Evolutionary conservation across 1,284 basidiomycete genomes (phyloP), one percentile per base, ranked within the genome.

Genomic region (Apiotrichum siamense): DNA sequence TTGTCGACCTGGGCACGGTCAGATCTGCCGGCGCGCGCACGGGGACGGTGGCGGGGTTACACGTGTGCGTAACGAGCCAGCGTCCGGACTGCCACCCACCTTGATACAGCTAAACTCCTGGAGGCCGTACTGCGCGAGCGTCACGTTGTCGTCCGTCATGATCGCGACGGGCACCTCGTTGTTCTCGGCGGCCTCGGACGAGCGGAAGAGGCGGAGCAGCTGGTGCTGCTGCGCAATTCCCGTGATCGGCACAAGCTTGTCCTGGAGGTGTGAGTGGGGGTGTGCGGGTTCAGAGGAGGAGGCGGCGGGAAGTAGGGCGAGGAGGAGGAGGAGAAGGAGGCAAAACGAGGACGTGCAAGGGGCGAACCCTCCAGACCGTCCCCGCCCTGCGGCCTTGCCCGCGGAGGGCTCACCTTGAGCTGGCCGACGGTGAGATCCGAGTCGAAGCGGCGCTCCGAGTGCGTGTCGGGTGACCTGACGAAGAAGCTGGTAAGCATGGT

Each of bases 211-310:
- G 0, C 79, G 75, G 45, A 94, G 80, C 0, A 72, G 62, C 65
- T 96, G 91, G 58, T 84, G 83, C 49, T 76, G 76, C 4, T 80
- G 78, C 2, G 87, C 83, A 49, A 97, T 86, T 17, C 93, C 93
- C n/a, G 92, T 96, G 65, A 97, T 83, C 44, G 84, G 79, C 66
- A 92, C 88, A 24, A 97, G 81, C 63, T 90, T 94, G 57, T 77
- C 78, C 87, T 94, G 67, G n/a, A n/a, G n/a, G n/a, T n/a, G n/a
- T n/a, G n/a, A n/a, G n/a, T n/a, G n/a, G n/a, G 27, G 17, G 21
- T 47, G 29, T 42, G 32, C 49, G 33, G 17, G 33, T n/a, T 35
- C 13, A 31, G 7, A n/a, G n/a, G n/a, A n/a, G n/a, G n/a, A n/a
- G n/a, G n/a, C n/a, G n/a, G n/a, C n/a, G n/a, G n/a, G n/a, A n/a